Base-by-base conservation (phyloP, 768 basidiomycete species). In the Serpula lacrymans region DNA sequence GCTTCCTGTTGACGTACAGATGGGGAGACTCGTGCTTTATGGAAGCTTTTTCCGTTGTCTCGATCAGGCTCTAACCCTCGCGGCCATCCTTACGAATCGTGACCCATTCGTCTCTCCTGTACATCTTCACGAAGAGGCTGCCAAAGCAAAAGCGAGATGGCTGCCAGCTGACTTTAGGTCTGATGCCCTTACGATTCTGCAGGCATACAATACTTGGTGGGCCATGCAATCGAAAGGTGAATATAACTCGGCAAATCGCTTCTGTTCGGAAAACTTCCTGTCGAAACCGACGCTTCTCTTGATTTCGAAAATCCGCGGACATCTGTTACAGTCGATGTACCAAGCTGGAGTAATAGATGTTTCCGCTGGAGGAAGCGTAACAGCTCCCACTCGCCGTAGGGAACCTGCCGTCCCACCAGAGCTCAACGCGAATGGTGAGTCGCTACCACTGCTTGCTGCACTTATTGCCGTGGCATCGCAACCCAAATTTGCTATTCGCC, bases 41-140 rank as follows among this genome's bases (percentile, higher is more conserved):
- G 94, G 94, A 13, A 80, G 82, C 54, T 88, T 96, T 71, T 95
- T 95, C 80, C 80, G 86, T 43, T 96, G 93, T 62, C 70, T 97
- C 29, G 88, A 93, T 58, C 77, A 82, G 37, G 88, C 89, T 0
- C 62, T 97, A 46, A 89, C 91, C 4, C 75, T 96, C 34, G 93
- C 94, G n/a, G 90, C 91, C 5, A 84, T 96, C 51, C 65, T 96
- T 49, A 81, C 88, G 11, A 87, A 88, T 50, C 84, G 93, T 23
- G 92, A 95, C 44, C 90, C 93, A 5, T 97, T 96, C 71, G 60
- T 94, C 42, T 77, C 84, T 0, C 94, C 94, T 0, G 75, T 85
- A 60, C 79, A 83, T 36, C 68, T 84, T 40, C 89, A 87, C 63
- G 56, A 61, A 8, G 78, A 89, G 54, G 83, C 93, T 2, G 69